Conservation (phyloP, 345 rosid genomes). For the Bruguiera sexangula region DNA sequence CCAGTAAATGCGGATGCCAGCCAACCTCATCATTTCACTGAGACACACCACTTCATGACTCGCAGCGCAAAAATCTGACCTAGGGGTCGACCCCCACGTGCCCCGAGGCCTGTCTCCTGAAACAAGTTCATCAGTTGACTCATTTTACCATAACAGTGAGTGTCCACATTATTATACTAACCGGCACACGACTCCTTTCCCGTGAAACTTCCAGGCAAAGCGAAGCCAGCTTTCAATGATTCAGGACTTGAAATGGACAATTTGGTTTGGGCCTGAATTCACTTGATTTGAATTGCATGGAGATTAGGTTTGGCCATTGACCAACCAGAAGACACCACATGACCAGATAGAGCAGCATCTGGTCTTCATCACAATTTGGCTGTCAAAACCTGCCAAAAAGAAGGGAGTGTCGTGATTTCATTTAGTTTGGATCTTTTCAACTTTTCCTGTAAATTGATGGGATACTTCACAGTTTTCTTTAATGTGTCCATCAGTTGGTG, state of each 20-base stretch:
- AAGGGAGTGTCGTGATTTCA: background rate
- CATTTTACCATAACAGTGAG: background rate
- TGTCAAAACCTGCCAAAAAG: background rate
- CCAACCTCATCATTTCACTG: constrained; percentile 16
- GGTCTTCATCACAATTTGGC: background rate
- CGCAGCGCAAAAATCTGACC: constrained; percentile 2
- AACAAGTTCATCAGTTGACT: background rate
- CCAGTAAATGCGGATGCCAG: constrained; percentile 20
- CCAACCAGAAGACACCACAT: constrained; percentile 7
- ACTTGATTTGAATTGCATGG: background rate
- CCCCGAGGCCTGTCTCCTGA: background rate
- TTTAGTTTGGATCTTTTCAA: background rate
- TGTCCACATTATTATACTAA: constrained; percentile 3
- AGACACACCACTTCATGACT: constrained; percentile 5
- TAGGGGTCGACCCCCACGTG: background rate
- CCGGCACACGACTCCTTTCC: constrained; percentile 21
- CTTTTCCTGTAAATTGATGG: background rate
- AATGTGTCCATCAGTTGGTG: background rate
- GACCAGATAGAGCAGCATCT: background rate
- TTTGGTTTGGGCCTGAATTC: background rate
- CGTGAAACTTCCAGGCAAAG: constrained; percentile 1
- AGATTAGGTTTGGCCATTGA: constrained; percentile 1
- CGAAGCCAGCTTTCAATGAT: background rate
- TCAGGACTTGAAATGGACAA: background rate
- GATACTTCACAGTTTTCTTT: background rate